Evolutionary conservation across 2,329 filamentous ascomycete genomes (phyloP), one percentile per base, ranked within the genome.

Genomic region (Fusarium poae): DNA sequence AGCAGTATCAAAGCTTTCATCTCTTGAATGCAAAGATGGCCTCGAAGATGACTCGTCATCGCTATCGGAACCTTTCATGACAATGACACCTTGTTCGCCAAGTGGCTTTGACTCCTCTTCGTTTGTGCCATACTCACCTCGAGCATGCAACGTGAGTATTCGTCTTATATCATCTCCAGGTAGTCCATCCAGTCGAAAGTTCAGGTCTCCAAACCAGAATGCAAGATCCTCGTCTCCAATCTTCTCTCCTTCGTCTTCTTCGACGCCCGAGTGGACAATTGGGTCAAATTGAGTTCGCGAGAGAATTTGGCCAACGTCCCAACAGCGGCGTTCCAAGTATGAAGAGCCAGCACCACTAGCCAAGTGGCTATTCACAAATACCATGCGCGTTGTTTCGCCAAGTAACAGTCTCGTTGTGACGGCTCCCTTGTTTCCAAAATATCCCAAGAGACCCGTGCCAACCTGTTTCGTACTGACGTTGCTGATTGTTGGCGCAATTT

Each of bases 161-260:
- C 92, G 88, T 32, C 95, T 88, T 46, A 99, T 96, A 77, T 99
- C 96, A 37, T 96, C 92, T 1, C 94, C 94, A 0, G 95, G 92
- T 49, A 98, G 87, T 44, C 91, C 92, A 51, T 97, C 93, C 1
- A 99, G 85, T 32, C 96, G 89, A 76, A 97, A 99, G 77, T 99
- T 99, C 42, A 99, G 84, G 78, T 99, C 96, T 9, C 96, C 96
- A 75, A 97, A 92, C 93, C 95, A 98, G 75, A 99, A 97, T 0
- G 90, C 89, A 80, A 97, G 94, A 75, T 99, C 96, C 70, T 97
- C 95, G 39, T 97, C 92, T 1, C 93, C 94, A 68, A 99, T 90
- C 35, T 83, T 87, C 52, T 92, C 89, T 1, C 85, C 82, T 23
- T 90, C 88, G n/a, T 90, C 88, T 37, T 89, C 84, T 3, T 87